Conservation (phyloP, 495 filamentous ascomycete genomes). For the Hypoxylon fuscum region DNA sequence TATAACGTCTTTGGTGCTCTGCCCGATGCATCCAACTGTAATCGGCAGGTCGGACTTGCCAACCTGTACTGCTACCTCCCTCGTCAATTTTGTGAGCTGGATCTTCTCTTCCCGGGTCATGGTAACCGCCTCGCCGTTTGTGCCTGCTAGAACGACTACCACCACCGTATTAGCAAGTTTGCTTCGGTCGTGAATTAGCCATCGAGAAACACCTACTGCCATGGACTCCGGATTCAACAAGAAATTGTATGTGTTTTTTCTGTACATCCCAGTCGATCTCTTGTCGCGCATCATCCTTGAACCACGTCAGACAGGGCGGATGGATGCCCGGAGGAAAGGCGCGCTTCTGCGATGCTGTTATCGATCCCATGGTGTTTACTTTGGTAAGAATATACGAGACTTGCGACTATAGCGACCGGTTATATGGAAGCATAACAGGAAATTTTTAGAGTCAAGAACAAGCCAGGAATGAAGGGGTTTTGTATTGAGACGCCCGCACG, state of each 20-base stretch:
- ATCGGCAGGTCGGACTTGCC: no score
- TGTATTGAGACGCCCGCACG: background rate
- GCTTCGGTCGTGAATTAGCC: background rate
- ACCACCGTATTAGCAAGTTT: background rate
- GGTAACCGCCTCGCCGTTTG: no score
- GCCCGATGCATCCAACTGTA: no score
- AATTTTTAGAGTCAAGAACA: background rate
- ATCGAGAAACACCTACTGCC: slow-evolving; percentile 21
- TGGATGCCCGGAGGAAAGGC: slow-evolving; percentile 51
- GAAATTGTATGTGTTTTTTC: slow-evolving; percentile 48
- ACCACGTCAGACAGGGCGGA: slow-evolving; percentile 53
- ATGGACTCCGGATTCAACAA: slow-evolving; percentile 48
- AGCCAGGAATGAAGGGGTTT: background rate
- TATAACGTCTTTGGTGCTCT: no score
- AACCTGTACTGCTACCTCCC: no score
- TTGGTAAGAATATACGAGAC: background rate
- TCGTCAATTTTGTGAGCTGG: no score
- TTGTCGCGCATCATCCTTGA: slow-evolving; percentile 44
- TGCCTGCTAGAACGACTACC: slow-evolving; percentile 41
- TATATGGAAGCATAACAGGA: background rate
- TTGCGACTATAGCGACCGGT: background rate
- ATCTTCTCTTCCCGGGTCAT: no score
- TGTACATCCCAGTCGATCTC: slow-evolving; percentile 54
- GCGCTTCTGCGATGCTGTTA: slow-evolving; percentile 5
- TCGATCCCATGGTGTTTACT: slow-evolving; percentile 8